phyloP scores from a whole-genome alignment of 1,139 yeast species.

The Suhomyces panamericanus region DNA sequence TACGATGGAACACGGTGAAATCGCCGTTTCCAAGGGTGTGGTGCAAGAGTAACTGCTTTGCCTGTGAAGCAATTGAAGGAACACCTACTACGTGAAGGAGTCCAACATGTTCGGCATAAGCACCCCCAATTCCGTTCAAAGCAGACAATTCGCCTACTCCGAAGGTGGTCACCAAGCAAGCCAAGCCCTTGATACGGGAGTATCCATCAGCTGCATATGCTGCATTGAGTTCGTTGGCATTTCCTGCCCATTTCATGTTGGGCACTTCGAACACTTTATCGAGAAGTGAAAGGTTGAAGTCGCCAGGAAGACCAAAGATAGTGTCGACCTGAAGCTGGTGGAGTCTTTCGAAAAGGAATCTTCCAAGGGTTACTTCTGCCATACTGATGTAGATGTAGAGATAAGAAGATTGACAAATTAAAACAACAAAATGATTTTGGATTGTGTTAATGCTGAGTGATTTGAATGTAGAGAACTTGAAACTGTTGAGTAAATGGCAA shows the following conservation, averaged over 20 bases:
- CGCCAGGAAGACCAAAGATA: conserved; percentile 79
- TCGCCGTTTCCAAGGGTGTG: conserved; percentile 86
- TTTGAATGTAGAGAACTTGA: too few species aligned
- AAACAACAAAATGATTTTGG: too few species aligned
- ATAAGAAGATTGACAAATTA: too few species aligned
- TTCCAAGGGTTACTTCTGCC: conserved; percentile 52
- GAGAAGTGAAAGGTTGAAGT: conserved; percentile 67
- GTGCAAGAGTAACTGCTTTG: conserved; percentile 51
- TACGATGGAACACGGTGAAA: conserved; percentile 73
- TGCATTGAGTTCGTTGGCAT: conserved; percentile 71
- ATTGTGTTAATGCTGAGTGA: too few species aligned
- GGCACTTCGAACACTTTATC: conserved; percentile 65
- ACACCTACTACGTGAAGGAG: conserved; percentile 56
- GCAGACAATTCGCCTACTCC: conserved; percentile 70
- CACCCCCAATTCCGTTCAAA: conserved; percentile 58
- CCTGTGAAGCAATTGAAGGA: conserved; percentile 63
- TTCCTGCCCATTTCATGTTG: conserved; percentile 59
- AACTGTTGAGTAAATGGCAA: too few species aligned
- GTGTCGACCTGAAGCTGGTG: conserved; percentile 62
- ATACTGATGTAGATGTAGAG: background rate
- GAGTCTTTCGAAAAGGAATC: conserved; percentile 62
- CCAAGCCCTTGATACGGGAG: conserved; percentile 59
- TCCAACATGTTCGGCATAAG: conserved; percentile 62
- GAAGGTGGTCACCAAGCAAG: conserved; percentile 62
- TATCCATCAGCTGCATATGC: conserved; percentile 75